Conservation (phyloP, 345 rosid genomes). For the Stellera chamaejasme region DNA sequence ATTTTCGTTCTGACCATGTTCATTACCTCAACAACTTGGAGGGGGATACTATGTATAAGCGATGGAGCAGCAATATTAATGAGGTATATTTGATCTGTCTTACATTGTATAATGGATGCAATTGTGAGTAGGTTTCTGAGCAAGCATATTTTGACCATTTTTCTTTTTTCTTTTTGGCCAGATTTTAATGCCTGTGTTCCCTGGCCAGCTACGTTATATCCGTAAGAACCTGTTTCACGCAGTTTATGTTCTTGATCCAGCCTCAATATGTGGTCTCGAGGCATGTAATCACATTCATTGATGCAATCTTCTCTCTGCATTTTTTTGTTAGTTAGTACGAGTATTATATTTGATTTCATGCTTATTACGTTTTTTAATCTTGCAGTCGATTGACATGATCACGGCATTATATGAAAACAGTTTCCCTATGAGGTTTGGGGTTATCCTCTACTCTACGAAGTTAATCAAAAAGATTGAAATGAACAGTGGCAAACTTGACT, state of each 20-base stretch:
- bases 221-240: conserved; percentile 96
- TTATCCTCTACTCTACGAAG: conserved; percentile 66
- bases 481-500: conserved; percentile 40
- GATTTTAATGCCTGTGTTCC: conserved; percentile 98
- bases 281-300: conserved; percentile 32
- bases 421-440: conserved; percentile 88
- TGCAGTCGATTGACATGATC: conserved; percentile 76
- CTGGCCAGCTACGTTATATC: conserved; percentile 89
- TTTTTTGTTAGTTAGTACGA: too few species aligned
- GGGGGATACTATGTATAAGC: conserved; percentile 94
- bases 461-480: conserved; percentile 54
- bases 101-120: conserved; percentile 12
- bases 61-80: conserved; percentile 86
- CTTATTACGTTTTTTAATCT: neutral
- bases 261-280: conserved; percentile 82
- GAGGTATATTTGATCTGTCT: conserved; percentile 40
- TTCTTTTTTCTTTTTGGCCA: conserved; percentile 26
- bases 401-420: conserved; percentile 69
- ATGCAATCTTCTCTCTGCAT: conserved; percentile 7
- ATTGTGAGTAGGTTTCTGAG: conserved; percentile 10
- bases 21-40: conserved; percentile 93
- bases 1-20: conserved; percentile 86
- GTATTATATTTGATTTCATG: too few species aligned
- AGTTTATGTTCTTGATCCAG: conserved; percentile 90
- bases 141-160: conserved; percentile 15